Evolutionary conservation across 176 grass and related monocot genomes (phyloP).

Genomic region (Oryza meyeriana): DNA sequence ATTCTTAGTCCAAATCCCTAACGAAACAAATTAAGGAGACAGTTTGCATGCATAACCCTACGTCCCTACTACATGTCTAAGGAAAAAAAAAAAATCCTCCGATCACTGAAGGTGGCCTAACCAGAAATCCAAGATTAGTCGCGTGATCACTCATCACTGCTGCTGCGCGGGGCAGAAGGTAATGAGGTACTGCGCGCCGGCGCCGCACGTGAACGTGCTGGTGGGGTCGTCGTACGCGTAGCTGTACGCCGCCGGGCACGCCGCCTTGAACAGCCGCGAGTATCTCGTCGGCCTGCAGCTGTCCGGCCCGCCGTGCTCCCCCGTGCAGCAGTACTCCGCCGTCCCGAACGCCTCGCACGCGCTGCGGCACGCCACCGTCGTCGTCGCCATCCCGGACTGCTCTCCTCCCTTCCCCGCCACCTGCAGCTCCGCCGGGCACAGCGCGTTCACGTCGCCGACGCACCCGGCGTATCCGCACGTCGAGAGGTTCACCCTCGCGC

Average conservation of each 20-base stretch:
- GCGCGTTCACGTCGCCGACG: slow-evolving; percentile 72
- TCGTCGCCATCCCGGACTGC: not conserved
- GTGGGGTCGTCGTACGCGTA: slow-evolving; percentile 95
- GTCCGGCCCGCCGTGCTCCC: slow-evolving; percentile 43
- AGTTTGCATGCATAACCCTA: not conserved
- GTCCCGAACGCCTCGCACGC: slow-evolving; percentile 80
- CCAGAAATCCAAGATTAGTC: not conserved
- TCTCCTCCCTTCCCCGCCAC: not conserved
- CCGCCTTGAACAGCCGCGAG: slow-evolving; percentile 76
- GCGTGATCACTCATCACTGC: not conserved
- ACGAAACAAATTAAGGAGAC: not conserved
- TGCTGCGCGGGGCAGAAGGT: slow-evolving; percentile 72
- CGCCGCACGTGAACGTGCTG: slow-evolving; percentile 80
- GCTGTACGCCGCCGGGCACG: slow-evolving; percentile 79
- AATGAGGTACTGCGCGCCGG: slow-evolving; percentile 58
- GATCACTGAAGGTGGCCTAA: not conserved
- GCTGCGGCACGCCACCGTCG: slow-evolving; percentile 64
- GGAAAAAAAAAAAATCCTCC: too few species aligned
- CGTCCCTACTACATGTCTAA: not conserved
- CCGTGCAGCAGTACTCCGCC: slow-evolving; percentile 80
- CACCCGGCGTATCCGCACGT: slow-evolving; percentile 76
- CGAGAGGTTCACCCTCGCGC: slow-evolving; percentile 18
- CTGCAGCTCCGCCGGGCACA: slow-evolving; percentile 65
- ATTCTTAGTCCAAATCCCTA: not conserved
- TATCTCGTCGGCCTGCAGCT: slow-evolving; percentile 66